Evolutionary conservation across 805 yeast species (phyloP).

Genomic region (Yarrowia yakushimensis): DNA sequence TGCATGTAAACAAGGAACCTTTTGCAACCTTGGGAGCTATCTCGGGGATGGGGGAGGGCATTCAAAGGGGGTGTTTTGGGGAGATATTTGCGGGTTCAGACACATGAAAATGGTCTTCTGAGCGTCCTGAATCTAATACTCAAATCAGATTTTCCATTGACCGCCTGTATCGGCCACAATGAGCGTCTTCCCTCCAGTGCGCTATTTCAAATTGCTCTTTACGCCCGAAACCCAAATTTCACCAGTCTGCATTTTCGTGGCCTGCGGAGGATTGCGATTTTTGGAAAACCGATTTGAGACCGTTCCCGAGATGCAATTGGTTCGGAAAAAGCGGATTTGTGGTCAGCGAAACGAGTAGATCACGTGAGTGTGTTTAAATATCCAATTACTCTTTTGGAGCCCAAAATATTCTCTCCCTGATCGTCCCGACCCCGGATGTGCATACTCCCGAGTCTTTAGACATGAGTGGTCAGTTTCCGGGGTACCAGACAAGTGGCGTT

Average conservation of each 20-base stretch:
- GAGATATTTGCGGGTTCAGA: too few species aligned
- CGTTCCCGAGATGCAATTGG: not conserved
- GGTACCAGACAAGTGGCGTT: not conserved
- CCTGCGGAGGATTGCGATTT: not conserved
- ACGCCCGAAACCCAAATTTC: constrained; percentile 16
- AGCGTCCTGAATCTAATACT: not conserved
- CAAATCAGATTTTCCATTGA: not conserved
- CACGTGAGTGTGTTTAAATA: too few species aligned
- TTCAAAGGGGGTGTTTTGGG: too few species aligned
- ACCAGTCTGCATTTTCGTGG: constrained; percentile 8
- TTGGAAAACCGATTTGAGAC: not conserved
- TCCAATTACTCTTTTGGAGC: too few species aligned
- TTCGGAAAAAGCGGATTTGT: not conserved
- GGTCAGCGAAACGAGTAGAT: not conserved
- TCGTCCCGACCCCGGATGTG: not conserved
- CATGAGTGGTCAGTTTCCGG: constrained; percentile 13
- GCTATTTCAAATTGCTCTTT: constrained; percentile 23
- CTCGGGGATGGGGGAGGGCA: not conserved
- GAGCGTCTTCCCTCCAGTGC: not conserved
- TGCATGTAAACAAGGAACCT: constrained; percentile 17
- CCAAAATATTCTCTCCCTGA: not conserved
- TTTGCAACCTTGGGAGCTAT: constrained; percentile 13
- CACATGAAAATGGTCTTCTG: not conserved
- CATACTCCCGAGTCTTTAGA: constrained; percentile 15
- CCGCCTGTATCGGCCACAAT: not conserved